These are phyloP conservation scores for Sicyos edulis DNA, from an alignment of 306 rosid species.

Conservation along the genomic window DNA sequence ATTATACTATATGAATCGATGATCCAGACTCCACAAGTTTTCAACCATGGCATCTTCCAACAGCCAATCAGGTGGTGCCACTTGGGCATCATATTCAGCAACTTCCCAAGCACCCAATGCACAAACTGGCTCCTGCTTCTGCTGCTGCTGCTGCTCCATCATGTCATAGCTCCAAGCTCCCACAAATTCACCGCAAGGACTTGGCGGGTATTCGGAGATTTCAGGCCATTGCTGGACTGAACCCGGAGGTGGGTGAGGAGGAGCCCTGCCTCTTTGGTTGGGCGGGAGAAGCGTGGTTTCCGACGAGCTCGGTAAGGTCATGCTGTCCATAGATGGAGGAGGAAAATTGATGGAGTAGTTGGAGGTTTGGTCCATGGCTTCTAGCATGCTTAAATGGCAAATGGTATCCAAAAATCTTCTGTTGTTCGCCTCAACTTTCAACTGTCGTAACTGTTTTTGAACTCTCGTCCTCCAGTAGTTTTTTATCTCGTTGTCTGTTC, in stretches of 20 bases:
- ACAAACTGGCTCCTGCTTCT: conserved; percentile 1
- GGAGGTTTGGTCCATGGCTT: conserved; percentile 8
- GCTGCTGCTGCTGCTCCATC: background rate
- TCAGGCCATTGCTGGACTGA: background rate
- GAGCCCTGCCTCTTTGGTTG: background rate
- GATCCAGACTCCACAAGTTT: conserved; percentile 13
- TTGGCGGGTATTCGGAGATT: background rate
- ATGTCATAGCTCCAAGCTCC: conserved; percentile 2
- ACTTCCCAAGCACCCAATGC: conserved; percentile 5
- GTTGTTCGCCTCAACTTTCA: conserved; percentile 8
- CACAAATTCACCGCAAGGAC: conserved; percentile 8
- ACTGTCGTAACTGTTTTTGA: conserved; percentile 17
- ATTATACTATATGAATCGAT: background rate
- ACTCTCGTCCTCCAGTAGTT: conserved; percentile 20
- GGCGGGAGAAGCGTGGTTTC: background rate
- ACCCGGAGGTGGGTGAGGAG: background rate
- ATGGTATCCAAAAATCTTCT: conserved; percentile 4
- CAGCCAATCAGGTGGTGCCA: conserved; percentile 9
- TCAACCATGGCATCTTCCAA: background rate
- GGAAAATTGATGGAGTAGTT: background rate
- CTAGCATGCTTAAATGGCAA: background rate
- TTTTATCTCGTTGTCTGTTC: conserved; percentile 22
- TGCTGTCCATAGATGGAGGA: background rate
- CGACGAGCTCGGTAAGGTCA: background rate
- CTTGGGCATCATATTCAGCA: background rate